phyloP scores from a whole-genome alignment of 2,329 filamentous ascomycete species.

The Botryotinia narcissicola region DNA sequence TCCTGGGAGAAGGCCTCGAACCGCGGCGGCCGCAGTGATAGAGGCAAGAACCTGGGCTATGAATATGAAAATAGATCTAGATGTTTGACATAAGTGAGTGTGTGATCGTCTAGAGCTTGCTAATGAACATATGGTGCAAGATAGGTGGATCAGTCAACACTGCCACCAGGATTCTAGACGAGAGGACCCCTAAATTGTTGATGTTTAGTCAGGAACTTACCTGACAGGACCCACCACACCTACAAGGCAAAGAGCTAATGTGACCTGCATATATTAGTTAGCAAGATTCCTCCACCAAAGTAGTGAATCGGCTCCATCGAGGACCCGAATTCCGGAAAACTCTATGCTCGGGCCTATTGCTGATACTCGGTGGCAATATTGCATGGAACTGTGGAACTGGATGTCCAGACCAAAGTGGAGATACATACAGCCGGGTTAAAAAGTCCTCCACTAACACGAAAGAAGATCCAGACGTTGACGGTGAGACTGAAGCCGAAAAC shows the following conservation, averaged over 20 bases:
- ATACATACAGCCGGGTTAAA: constrained; percentile 48
- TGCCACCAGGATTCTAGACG: not conserved
- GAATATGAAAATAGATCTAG: constrained; percentile 36
- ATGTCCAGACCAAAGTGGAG: constrained; percentile 39
- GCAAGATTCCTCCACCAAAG: not conserved
- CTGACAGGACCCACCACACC: constrained; percentile 3
- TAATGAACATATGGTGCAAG: not conserved
- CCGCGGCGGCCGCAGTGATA: not conserved
- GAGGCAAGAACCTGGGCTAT: constrained; percentile 25
- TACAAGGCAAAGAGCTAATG: constrained; percentile 9
- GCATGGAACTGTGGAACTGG: constrained; percentile 32
- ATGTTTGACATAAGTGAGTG: not conserved
- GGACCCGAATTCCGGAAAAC: constrained; percentile 2
- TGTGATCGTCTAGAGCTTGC: not conserved
- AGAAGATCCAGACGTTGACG: constrained; percentile 55
- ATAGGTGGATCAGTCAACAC: not conserved
- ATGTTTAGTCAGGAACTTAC: not conserved
- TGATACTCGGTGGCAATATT: constrained; percentile 17
- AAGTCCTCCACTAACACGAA: constrained; percentile 49
- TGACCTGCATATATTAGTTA: constrained; percentile 7
- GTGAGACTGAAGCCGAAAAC: constrained; percentile 42
- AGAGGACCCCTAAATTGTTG: not conserved
- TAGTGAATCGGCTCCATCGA: not conserved
- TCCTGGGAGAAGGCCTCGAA: not conserved
- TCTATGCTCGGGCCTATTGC: constrained; percentile 9